These are phyloP conservation scores for Paracoccidioides brasiliensis DNA, from an alignment of 2,329 filamentous ascomycete species.

Conservation along the genomic window DNA sequence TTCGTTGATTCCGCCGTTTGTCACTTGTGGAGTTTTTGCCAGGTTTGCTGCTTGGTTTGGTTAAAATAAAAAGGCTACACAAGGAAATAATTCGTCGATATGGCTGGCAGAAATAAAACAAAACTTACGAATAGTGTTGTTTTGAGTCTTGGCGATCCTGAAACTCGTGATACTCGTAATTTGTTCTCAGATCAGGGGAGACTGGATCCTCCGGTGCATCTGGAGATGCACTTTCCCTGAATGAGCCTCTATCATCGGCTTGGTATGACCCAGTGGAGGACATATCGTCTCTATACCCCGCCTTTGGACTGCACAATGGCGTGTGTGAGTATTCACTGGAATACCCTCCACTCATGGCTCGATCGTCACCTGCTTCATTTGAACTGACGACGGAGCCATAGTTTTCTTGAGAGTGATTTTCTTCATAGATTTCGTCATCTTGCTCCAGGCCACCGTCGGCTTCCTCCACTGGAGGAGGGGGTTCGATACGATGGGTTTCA, in stretches of 20 bases:
- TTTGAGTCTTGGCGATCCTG: background rate
- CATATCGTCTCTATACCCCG: background rate
- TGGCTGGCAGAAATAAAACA: background rate
- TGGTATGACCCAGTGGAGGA: background rate
- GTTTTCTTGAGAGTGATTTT: background rate
- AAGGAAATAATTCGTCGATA: background rate
- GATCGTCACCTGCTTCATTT: background rate
- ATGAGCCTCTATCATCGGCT: background rate
- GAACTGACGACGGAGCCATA: background rate
- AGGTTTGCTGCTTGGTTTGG: background rate
- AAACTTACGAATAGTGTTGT: background rate
- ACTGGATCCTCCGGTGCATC: background rate
- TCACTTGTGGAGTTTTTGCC: background rate
- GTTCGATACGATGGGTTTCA: conserved; percentile 19
- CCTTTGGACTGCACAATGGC: background rate
- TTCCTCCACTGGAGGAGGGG: conserved; percentile 7
- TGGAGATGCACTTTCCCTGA: background rate
- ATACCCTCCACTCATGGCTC: background rate
- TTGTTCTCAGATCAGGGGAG: background rate
- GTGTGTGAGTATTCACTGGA: background rate
- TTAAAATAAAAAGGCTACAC: background rate
- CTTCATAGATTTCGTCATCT: background rate
- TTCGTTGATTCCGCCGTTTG: conserved; percentile 1
- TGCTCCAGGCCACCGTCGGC: conserved; percentile 3
- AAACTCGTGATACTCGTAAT: background rate